phyloP scores from a whole-genome alignment of 352 stramenopile species.

The Hyaloperonospora arabidopsidis region DNA sequence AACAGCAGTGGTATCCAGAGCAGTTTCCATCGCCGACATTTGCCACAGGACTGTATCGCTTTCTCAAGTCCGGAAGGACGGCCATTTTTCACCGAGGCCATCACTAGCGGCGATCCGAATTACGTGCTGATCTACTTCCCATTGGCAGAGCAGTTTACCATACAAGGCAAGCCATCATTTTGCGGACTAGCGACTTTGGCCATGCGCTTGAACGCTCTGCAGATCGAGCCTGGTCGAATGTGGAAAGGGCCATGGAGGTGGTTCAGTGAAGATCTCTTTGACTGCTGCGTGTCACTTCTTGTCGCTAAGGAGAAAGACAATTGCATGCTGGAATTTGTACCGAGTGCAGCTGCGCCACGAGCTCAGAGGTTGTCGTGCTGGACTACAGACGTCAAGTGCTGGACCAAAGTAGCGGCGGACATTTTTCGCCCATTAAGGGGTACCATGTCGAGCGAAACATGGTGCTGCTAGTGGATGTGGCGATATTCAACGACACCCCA shows the following conservation, averaged over 20 bases:
- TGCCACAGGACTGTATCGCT: slow-evolving; percentile 71
- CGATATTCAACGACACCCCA: slow-evolving; percentile 95
- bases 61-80: slow-evolving; percentile 82
- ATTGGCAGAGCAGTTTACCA: slow-evolving; percentile 85
- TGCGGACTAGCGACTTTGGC: slow-evolving; percentile 82
- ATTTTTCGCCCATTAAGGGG: slow-evolving; percentile 94
- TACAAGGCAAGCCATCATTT: slow-evolving; percentile 88
- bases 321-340: slow-evolving; percentile 65
- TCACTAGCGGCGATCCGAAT: slow-evolving; percentile 33
- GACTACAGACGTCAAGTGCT: slow-evolving; percentile 89
- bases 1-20: slow-evolving; percentile 29
- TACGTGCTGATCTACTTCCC: slow-evolving; percentile 91
- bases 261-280: slow-evolving; percentile 80
- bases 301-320: slow-evolving; percentile 70
- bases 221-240: slow-evolving; percentile 65
- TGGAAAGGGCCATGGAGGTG: slow-evolving; percentile 81
- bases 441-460: slow-evolving; percentile 88
- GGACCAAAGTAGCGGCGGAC: slow-evolving; percentile 91
- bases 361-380: slow-evolving; percentile 83
- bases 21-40: slow-evolving; percentile 77
- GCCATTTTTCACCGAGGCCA: slow-evolving; percentile 78
- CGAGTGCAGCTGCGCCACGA: slow-evolving; percentile 61
- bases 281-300: slow-evolving; percentile 68
- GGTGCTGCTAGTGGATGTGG: slow-evolving; percentile 94
- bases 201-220: slow-evolving; percentile 73